Conservation (phyloP, 192 early-diverging fungal species). For the Coemansia asiatica region DNA sequence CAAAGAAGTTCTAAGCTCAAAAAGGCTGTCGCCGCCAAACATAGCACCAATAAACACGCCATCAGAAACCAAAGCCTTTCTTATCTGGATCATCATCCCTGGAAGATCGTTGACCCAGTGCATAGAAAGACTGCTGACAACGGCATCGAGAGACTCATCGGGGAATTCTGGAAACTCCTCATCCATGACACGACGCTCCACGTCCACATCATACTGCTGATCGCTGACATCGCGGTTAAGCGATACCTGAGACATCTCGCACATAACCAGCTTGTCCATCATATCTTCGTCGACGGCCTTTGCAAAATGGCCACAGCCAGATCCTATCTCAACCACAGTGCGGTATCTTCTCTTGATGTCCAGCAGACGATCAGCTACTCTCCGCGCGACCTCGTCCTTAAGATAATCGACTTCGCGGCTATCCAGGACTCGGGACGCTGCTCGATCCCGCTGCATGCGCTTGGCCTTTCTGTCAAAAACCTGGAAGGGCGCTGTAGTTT, state of each 20-base stretch:
- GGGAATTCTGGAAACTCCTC: slow-evolving; percentile 82
- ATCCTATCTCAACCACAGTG: slow-evolving; percentile 85
- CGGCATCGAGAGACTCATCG: slow-evolving; percentile 82
- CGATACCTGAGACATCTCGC: slow-evolving; percentile 72
- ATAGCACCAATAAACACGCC: slow-evolving; percentile 91
- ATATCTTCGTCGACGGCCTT: slow-evolving; percentile 82
- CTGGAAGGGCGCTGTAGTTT: slow-evolving; percentile 45
- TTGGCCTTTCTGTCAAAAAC: slow-evolving; percentile 86
- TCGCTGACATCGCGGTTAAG: slow-evolving; percentile 46
- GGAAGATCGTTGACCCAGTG: slow-evolving; percentile 98
- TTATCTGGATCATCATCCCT: slow-evolving; percentile 78
- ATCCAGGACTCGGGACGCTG: slow-evolving; percentile 57
- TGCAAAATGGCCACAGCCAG: slow-evolving; percentile 83
- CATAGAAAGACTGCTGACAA: slow-evolving; percentile 80
- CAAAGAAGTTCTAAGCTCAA: slow-evolving; percentile 86
- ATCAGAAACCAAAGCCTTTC: slow-evolving; percentile 82
- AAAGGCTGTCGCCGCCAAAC: slow-evolving; percentile 95
- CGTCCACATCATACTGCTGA: slow-evolving; percentile 62
- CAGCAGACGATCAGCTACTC: slow-evolving; percentile 84
- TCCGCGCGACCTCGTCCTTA: slow-evolving; percentile 83
- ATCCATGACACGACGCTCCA: slow-evolving; percentile 77
- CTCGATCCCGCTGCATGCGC: slow-evolving; percentile 73
- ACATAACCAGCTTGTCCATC: slow-evolving; percentile 81
- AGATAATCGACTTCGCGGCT: slow-evolving; percentile 86
- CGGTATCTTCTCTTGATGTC: slow-evolving; percentile 89